Conservation (phyloP, 78 protist species). For the Tieghemostelium lacteum region DNA sequence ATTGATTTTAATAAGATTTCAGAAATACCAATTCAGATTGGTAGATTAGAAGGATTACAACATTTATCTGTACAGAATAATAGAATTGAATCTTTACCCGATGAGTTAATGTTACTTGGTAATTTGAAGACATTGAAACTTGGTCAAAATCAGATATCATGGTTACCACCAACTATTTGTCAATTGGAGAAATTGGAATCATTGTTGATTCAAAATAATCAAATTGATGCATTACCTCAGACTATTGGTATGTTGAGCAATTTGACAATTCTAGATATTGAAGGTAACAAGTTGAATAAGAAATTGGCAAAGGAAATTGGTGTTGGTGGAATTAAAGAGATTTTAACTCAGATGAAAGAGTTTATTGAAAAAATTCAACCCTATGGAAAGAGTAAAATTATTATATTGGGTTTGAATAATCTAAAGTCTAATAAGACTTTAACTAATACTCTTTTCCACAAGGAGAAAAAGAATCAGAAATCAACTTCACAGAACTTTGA, state of each 20-base stretch:
- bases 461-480: not conserved
- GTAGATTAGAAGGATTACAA: not conserved
- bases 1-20: constrained; percentile 1
- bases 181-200: not conserved
- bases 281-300: constrained; percentile 25
- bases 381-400: not conserved
- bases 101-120: constrained; percentile 1
- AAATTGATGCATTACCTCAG: constrained; percentile 18
- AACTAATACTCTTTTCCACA: not conserved
- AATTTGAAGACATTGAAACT: not conserved
- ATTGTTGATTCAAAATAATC: constrained; percentile 5
- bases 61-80: constrained; percentile 1
- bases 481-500: not conserved
- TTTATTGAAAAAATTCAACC: constrained; percentile 39
- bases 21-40: constrained; percentile 10
- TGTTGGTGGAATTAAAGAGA: not conserved
- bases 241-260: constrained; percentile 21
- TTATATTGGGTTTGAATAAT: not conserved
- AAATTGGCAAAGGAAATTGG: not conserved
- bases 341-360: constrained; percentile 24
- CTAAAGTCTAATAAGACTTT: not conserved
- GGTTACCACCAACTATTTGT: constrained; percentile 35
- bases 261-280: not conserved
- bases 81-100: constrained; percentile 12
- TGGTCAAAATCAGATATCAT: constrained; percentile 3